Evolutionary conservation across 2,329 filamentous ascomycete genomes (phyloP).

Genomic region (Diaporthe longicolla): DNA sequence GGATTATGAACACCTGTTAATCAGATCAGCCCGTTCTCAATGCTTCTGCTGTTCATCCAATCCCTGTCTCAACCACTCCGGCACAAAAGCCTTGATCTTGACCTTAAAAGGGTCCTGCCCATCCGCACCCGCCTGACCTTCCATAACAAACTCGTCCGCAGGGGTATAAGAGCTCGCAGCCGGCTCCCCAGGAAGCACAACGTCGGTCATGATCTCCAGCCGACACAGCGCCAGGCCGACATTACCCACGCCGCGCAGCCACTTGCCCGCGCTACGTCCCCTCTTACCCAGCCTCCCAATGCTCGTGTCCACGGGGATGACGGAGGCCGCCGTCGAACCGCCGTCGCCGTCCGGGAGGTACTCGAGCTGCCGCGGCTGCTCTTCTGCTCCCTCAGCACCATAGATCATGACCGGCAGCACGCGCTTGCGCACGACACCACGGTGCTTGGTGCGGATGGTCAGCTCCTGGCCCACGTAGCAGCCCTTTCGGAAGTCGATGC

Average conservation of each 20-base stretch:
- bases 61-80: slow-evolving; percentile 75
- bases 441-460: slow-evolving; percentile 95
- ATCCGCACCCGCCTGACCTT: slow-evolving; percentile 57
- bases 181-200: slow-evolving; percentile 78
- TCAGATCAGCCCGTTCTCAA: slow-evolving; percentile 38
- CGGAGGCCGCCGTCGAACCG: slow-evolving; percentile 49
- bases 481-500: slow-evolving; percentile 93
- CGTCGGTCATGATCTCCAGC: slow-evolving; percentile 90
- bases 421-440: slow-evolving; percentile 91
- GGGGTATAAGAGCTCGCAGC: slow-evolving; percentile 73
- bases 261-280: slow-evolving; percentile 84
- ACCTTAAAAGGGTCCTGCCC: slow-evolving; percentile 61
- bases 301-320: slow-evolving; percentile 61
- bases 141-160: slow-evolving; percentile 73
- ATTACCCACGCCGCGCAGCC: slow-evolving; percentile 84
- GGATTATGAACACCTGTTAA: neutral
- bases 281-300: slow-evolving; percentile 68
- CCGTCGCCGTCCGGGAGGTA: slow-evolving; percentile 55
- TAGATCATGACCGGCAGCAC: slow-evolving; percentile 87
- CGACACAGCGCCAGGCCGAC: slow-evolving; percentile 89
- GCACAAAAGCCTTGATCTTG: slow-evolving; percentile 85
- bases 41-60: slow-evolving; percentile 50
- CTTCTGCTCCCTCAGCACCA: slow-evolving; percentile 53
- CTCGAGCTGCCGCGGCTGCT: slow-evolving; percentile 56
- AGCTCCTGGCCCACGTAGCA: slow-evolving; percentile 98